Base-by-base conservation (phyloP, 371 early-diverging fungal species). In the Mucor sp. region DNA sequence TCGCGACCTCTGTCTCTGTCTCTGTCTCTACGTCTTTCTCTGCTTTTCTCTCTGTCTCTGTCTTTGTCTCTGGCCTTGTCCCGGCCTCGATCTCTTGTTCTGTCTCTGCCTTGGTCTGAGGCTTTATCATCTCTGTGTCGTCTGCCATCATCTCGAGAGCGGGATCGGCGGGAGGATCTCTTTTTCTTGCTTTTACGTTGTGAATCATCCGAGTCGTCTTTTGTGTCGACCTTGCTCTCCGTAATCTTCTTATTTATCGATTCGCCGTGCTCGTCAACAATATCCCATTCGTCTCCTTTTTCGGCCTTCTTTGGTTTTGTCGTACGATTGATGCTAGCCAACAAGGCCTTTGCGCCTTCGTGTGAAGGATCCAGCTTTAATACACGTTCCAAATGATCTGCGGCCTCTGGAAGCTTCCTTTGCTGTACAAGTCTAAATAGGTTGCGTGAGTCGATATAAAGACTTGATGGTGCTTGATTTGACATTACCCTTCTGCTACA, bases 401-500 rank as follows among this genome's bases (percentile, higher is more conserved):
- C 68, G 14, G 82, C 79, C 6, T 77, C 82, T 3, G 60, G 17
- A 15, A 63, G 55, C 28, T 73, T 72, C 25, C 65, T 67, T 58
- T 79, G 71, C 35, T 73, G 74, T 4, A 79, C 68, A 55, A 79
- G 67, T 9, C 82, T 81, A 67, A 3, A 6, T 4, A 23, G 0
- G 25, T 30, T 7, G 23, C 3, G 23, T 32, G 17, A 32, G 56
- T 56, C 15, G 17, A 14, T n/a, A 56, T 0, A 27, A n/a, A 30
- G 15, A 3, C 4, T 32, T 56, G 30, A 56, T 32, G 1, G 17
- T 19, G 21, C 12, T 14, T 25, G 39, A 32, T 7, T 2, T 30
- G 3, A 0, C 32, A 44, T 74, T 79, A 82, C 82, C 72, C 70
- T 74, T 82, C 80, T 55, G 77, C 76, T 14, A 77, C 78, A 60